Base-by-base conservation (phyloP, 345 rosid genomes). In the Pistacia integerrima region DNA sequence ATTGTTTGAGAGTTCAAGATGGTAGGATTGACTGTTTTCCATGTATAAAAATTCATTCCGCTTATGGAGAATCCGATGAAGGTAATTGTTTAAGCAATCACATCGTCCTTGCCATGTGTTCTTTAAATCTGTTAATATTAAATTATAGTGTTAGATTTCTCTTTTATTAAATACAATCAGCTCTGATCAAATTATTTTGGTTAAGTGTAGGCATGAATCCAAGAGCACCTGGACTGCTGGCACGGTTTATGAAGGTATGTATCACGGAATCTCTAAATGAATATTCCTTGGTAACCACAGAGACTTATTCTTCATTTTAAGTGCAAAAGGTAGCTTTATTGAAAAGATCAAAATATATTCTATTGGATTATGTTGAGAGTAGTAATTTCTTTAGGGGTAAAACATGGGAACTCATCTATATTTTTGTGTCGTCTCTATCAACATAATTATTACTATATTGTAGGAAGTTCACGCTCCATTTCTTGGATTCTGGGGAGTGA, bases 21-120 rank as follows among this genome's bases (percentile, higher is more conserved):
- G 87, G 75, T 65, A 87, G 90, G 78, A 75, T 89, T 57, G 92
- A 89, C 73, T 89, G 92, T 79, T 78, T 89, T 76, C 92, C 92
- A 16, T 89, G 84, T 77, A 67, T 84, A 35, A 87, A 81, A 74
- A 41, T 79, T 56, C 69, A 83, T 44, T 82, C 84, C 11, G 73
- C 88, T 61, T 33, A 65, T 14, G 80, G 72, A 10, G 79, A 69
- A 65, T 70, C 84, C 25, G 82, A 79, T 79, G 81, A 84, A 82
- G 90, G 92, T 85, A 80, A 25, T 51, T 41, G 68, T 49, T 69
- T 57, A 17, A 75, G 13, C 63, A 48, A 36, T 61, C 48, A 6
- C 35, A 8, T 22, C 25, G 14, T 62, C 17, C 49, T 49, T 49
- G 57, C 35, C 49, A 33, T 56, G 20, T 14, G 0, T 41, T 41